phyloP scores from a whole-genome alignment of 306 rosid genomes.

The Acacia confusa region DNA sequence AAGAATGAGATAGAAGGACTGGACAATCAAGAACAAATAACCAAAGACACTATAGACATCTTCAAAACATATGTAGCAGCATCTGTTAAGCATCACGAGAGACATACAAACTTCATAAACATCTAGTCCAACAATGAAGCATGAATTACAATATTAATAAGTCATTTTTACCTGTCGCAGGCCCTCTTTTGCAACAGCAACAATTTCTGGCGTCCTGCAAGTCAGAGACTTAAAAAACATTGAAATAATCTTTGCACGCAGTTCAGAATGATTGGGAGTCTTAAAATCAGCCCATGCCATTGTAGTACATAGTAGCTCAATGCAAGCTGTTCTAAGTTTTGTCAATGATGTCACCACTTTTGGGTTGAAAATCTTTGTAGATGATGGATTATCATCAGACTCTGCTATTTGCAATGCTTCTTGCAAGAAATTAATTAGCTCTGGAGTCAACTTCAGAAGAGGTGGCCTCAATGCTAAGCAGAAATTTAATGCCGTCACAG shows the following conservation, averaged over 20 bases:
- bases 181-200: conserved; percentile 99
- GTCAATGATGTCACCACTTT: conserved; percentile 87
- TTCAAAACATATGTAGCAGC: conserved; percentile 11
- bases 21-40: conserved; percentile 24
- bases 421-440: conserved; percentile 91
- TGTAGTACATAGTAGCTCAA: conserved; percentile 93
- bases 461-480: conserved; percentile 99
- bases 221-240: conserved; percentile 98
- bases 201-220: conserved; percentile 93
- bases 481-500: conserved; percentile 92
- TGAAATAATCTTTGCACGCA: conserved; percentile 94
- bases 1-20: conserved; percentile 5
- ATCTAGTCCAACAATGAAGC: conserved; percentile 18
- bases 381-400: conserved; percentile 93
- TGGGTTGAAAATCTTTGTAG: conserved; percentile 88
- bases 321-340: conserved; percentile 95
- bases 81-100: conserved; percentile 8
- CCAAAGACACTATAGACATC: conserved; percentile 19
- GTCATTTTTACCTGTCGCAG: conserved; percentile 74
- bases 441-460: conserved; percentile 94
- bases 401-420: conserved; percentile 98
- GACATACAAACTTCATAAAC: conserved; percentile 23
- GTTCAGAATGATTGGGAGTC: conserved; percentile 86
- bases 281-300: conserved; percentile 99
- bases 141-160: conserved; percentile 26